phyloP scores from a whole-genome alignment of 805 yeast genomes.

The Teunomyces aglyptinius region DNA sequence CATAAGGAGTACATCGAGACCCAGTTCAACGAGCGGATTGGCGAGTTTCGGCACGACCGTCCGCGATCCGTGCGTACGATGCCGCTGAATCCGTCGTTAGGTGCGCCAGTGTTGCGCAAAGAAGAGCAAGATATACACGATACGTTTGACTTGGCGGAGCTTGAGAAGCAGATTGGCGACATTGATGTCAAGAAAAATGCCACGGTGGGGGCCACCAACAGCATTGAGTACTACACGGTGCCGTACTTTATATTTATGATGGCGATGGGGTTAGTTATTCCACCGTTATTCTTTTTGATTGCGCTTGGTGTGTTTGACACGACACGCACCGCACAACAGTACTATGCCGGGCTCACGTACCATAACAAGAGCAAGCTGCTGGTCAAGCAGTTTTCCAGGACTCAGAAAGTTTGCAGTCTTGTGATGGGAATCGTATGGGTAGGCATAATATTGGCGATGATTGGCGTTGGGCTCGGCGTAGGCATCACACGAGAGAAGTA shows the following conservation, averaged over 20 bases:
- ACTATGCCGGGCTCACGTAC: conserved; percentile 18
- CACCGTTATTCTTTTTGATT: conserved; percentile 38
- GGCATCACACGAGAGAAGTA: conserved; percentile 13
- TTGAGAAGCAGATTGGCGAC: conserved; percentile 13
- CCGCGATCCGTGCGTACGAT: conserved; percentile 9
- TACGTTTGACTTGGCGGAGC: conserved; percentile 8
- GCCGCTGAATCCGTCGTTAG: conserved; percentile 6
- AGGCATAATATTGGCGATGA: conserved; percentile 33
- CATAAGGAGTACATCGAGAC: conserved; percentile 11
- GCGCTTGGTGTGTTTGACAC: conserved; percentile 36
- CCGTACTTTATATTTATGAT: conserved; percentile 22
- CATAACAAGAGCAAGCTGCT: conserved; percentile 10
- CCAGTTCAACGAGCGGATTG: conserved; percentile 12
- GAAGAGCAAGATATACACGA: neutral
- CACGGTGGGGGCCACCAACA: neutral
- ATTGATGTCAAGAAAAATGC: neutral
- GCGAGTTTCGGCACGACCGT: conserved; percentile 13
- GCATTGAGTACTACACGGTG: conserved; percentile 3
- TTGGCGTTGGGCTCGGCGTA: conserved; percentile 38
- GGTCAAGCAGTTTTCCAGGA: conserved; percentile 17
- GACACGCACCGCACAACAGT: conserved; percentile 17
- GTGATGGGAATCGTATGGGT: conserved; percentile 35
- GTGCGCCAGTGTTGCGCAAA: neutral
- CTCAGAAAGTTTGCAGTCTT: conserved; percentile 32
- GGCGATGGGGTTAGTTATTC: conserved; percentile 32